Evolutionary conservation across 2,329 filamentous ascomycete genomes (phyloP).

Genomic region (Alternaria postmessia): DNA sequence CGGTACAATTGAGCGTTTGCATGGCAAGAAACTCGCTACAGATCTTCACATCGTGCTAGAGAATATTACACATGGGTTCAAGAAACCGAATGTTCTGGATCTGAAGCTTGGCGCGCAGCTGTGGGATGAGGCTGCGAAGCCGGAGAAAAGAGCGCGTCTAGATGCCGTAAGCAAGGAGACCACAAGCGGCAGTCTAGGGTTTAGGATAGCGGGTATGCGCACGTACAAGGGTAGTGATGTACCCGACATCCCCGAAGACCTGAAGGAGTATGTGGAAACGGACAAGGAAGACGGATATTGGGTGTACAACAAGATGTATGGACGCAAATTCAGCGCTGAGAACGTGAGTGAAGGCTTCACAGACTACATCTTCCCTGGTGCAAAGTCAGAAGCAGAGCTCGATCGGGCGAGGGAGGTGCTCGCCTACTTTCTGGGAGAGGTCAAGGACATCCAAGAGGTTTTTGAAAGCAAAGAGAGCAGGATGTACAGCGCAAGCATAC

Average conservation of each 20-base stretch:
- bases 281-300: constrained; percentile 63
- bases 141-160: constrained; percentile 65
- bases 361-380: constrained; percentile 61
- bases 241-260: constrained; percentile 30
- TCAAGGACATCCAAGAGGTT: constrained; percentile 63
- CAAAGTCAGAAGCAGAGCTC: constrained; percentile 32
- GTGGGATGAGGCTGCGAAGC: constrained; percentile 76
- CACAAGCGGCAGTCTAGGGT: constrained; percentile 67
- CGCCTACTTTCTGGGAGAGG: constrained; percentile 52
- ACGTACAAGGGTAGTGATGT: constrained; percentile 56
- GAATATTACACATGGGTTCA: constrained; percentile 83
- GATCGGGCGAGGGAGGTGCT: constrained; percentile 59
- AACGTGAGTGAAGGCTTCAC: constrained; percentile 67
- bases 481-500: constrained; percentile 72
- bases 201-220: constrained; percentile 72
- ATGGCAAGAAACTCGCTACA: constrained; percentile 73
- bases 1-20: constrained; percentile 51
- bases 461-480: constrained; percentile 70
- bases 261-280: constrained; percentile 45
- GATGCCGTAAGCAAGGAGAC: constrained; percentile 67
- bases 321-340: constrained; percentile 62
- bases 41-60: constrained; percentile 83
- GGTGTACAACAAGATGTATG: constrained; percentile 72
- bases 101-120: constrained; percentile 87
- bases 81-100: constrained; percentile 87